Conservation (phyloP, 192 early-diverging fungal species). For the Thoreauomyces humboldtii region DNA sequence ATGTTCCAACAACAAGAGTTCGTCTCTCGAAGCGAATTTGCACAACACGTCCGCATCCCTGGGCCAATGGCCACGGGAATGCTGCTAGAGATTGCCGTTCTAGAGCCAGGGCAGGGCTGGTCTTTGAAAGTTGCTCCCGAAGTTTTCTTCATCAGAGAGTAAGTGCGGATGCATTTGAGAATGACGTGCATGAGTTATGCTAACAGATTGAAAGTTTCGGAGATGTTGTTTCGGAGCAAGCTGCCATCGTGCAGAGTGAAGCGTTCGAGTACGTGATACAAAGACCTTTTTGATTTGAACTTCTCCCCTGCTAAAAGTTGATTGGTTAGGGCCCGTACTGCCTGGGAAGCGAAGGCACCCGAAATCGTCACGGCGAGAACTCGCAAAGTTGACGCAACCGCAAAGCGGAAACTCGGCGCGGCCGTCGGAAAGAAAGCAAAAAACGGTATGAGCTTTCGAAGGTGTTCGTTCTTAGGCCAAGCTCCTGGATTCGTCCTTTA, state of each 20-base stretch:
- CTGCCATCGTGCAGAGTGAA: neutral
- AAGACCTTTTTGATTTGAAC: neutral
- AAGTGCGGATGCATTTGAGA: neutral
- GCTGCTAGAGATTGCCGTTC: slow-evolving; percentile 34
- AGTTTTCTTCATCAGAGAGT: slow-evolving; percentile 25
- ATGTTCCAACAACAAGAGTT: slow-evolving; percentile 25
- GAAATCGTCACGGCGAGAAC: neutral
- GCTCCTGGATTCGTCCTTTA: neutral
- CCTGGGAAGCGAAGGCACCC: neutral
- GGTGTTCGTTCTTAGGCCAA: neutral
- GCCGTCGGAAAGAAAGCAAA: neutral
- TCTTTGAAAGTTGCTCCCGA: slow-evolving; percentile 22
- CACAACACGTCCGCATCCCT: slow-evolving; percentile 17
- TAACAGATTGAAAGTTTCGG: too few relatives aligned
- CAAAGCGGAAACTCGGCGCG: neutral
- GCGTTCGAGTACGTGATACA: neutral
- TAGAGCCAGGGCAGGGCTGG: slow-evolving; percentile 22
- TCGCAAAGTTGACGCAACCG: neutral
- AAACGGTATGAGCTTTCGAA: neutral
- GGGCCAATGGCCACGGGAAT: slow-evolving; percentile 31
- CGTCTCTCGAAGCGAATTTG: slow-evolving; percentile 23
- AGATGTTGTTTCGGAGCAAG: slow-evolving; percentile 16
- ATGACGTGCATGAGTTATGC: neutral
- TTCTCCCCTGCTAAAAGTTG: neutral
- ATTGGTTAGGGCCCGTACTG: neutral